Evolutionary conservation across 768 basidiomycete species (phyloP).

Genomic region (Pseudohyphozyma bogoriensis): DNA sequence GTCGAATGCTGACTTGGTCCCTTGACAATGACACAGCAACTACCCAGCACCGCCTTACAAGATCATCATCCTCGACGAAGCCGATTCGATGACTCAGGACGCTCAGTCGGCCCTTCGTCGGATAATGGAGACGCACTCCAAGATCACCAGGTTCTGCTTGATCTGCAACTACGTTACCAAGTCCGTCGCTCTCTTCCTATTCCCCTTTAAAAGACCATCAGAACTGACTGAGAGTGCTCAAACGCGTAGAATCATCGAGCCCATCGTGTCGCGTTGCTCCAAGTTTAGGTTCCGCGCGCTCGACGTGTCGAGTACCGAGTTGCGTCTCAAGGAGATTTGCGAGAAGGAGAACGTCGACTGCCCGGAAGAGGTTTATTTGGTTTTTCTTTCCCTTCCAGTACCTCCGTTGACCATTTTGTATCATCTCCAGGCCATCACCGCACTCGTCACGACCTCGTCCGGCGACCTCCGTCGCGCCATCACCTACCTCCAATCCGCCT

Average conservation of each 20-base stretch:
- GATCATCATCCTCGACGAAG: constrained; percentile 96
- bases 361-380: constrained; percentile 38
- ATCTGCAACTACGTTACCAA: constrained; percentile 99
- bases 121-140: constrained; percentile 99
- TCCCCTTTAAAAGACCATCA: neutral
- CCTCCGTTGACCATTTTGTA: too few species aligned
- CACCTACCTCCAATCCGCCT: constrained; percentile 92
- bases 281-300: constrained; percentile 97
- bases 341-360: constrained; percentile 54
- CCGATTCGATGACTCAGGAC: constrained; percentile 99
- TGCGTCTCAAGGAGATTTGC: constrained; percentile 71
- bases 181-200: constrained; percentile 43
- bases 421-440: constrained; percentile 47
- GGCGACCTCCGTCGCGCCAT: constrained; percentile 95
- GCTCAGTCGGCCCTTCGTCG: constrained; percentile 90
- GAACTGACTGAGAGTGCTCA: too few species aligned
- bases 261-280: constrained; percentile 93
- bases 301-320: constrained; percentile 61
- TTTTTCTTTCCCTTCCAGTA: neutral
- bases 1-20: too few species aligned
- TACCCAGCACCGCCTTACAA: constrained; percentile 98
- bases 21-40: constrained; percentile 37
- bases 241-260: constrained; percentile 81
- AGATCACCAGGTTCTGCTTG: constrained; percentile 93
- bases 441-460: constrained; percentile 67